A percentile compares a stretch with the other conserved stretches of the same genome.
Conservation (phyloP, 2,329 filamentous ascomycete species). For the Xylaria sp. region DNA sequence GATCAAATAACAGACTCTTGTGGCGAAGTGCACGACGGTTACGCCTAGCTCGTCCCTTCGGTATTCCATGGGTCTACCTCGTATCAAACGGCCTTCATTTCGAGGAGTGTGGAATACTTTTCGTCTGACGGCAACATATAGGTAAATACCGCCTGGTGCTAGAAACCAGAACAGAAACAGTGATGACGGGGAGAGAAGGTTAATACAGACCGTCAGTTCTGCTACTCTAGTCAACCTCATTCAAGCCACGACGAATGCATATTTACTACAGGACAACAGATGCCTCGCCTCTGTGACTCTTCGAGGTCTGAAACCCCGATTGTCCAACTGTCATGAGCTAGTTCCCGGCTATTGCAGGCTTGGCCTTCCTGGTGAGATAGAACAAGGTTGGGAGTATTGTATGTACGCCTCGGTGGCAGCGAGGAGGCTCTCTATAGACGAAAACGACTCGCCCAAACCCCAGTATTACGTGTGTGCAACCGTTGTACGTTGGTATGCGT, state of each 20-base stretch:
- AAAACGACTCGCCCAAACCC: not conserved
- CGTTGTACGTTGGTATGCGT: not conserved
- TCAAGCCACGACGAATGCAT: not conserved
- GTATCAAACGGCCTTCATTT: not conserved
- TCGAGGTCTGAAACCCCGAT: not conserved
- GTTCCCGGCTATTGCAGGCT: not conserved
- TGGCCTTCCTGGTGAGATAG: not conserved
- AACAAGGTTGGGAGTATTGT: not conserved
- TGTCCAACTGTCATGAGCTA: not conserved
- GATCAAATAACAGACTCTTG: not conserved
- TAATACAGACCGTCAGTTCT: not conserved
- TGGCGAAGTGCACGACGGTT: not conserved
- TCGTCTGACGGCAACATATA: not conserved
- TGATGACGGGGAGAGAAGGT: not conserved
- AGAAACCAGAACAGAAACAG: not conserved
- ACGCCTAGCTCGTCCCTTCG: not conserved
- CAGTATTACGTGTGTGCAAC: not conserved
- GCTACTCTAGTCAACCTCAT: not conserved
- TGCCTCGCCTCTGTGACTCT: not conserved
- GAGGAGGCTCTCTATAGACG: slow-evolving; percentile 4
- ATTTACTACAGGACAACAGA: not conserved
- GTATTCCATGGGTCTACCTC: not conserved
- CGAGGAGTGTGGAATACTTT: not conserved
- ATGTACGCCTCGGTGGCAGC: slow-evolving; percentile 8
- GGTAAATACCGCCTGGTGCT: not conserved